phyloP scores from a whole-genome alignment of 2,329 filamentous ascomycete species.

The Westerdykella ornata region DNA sequence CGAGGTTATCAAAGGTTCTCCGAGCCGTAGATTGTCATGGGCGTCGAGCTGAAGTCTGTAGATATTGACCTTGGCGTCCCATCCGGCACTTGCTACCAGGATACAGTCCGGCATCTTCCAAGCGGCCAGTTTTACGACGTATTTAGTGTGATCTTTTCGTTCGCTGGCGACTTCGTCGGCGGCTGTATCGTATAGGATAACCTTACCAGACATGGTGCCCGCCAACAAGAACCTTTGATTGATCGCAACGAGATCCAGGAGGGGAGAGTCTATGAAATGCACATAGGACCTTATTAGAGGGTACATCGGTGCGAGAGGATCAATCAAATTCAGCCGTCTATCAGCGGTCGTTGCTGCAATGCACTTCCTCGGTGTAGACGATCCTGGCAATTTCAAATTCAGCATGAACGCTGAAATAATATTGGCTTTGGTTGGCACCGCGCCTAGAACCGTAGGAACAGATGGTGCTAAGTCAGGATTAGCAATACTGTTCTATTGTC shows the following conservation, averaged over 20 bases:
- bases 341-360: slow-evolving; percentile 35
- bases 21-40: slow-evolving; percentile 24
- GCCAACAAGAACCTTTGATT: slow-evolving; percentile 44
- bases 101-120: slow-evolving; percentile 29
- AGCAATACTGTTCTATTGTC: not conserved
- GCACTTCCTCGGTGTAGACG: slow-evolving; percentile 14
- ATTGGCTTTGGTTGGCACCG: slow-evolving; percentile 47
- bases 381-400: slow-evolving; percentile 22
- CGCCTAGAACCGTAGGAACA: slow-evolving; percentile 37
- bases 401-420: slow-evolving; percentile 47
- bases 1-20: slow-evolving; percentile 40
- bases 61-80: slow-evolving; percentile 53
- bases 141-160: slow-evolving; percentile 54
- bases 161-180: slow-evolving; percentile 39
- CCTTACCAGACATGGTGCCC: slow-evolving; percentile 54
- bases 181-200: slow-evolving; percentile 44
- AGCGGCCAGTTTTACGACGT: slow-evolving; percentile 48
- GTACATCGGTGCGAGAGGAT: slow-evolving; percentile 27
- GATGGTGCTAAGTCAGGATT: slow-evolving; percentile 40
- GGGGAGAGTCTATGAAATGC: slow-evolving; percentile 47
- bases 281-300: slow-evolving; percentile 33
- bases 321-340: slow-evolving; percentile 44
- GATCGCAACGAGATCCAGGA: slow-evolving; percentile 47
- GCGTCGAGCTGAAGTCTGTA: slow-evolving; percentile 38
- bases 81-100: slow-evolving; percentile 52